phyloP scores from a whole-genome alignment of 192 early-diverging fungal species.

The Nowakowskiella sp. region DNA sequence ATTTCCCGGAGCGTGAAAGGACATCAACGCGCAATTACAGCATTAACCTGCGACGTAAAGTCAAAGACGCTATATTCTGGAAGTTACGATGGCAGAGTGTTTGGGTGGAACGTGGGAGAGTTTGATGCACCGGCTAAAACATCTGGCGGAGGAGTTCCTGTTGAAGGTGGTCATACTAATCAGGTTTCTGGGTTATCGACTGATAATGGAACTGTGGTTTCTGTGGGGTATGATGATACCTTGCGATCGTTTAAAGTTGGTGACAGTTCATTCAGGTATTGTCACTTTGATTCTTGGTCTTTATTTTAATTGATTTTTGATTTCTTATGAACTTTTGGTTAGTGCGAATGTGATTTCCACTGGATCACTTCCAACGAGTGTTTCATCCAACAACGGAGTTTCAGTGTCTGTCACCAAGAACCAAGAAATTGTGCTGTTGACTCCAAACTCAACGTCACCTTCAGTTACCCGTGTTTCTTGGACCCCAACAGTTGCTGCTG shows the following conservation, averaged over 20 bases:
- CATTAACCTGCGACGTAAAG: slow-evolving; percentile 45
- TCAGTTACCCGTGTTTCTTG: slow-evolving; percentile 28
- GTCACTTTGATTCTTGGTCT: background rate
- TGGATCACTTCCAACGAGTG: slow-evolving; percentile 40
- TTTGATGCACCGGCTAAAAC: too few species aligned
- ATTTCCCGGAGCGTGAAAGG: slow-evolving; percentile 45
- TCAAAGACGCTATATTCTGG: slow-evolving; percentile 69
- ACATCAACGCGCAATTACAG: slow-evolving; percentile 78
- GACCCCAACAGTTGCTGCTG: slow-evolving; percentile 44
- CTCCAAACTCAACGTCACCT: slow-evolving; percentile 32
- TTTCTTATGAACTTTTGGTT: slow-evolving; percentile 10
- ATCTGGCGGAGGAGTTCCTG: slow-evolving; percentile 26
- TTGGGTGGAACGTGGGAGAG: too few species aligned
- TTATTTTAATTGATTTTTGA: slow-evolving; percentile 1
- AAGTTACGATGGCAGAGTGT: slow-evolving; percentile 85
- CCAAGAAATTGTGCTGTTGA: slow-evolving; percentile 44
- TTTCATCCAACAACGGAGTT: slow-evolving; percentile 41
- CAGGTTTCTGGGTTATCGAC: slow-evolving; percentile 58
- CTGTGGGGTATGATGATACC: slow-evolving; percentile 73
- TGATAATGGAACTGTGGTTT: slow-evolving; percentile 39
- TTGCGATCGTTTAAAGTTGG: slow-evolving; percentile 26
- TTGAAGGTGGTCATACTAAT: slow-evolving; percentile 68
- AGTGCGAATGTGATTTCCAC: slow-evolving; percentile 39
- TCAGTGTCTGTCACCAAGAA: slow-evolving; percentile 47
- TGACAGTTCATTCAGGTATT: slow-evolving; percentile 31